phyloP scores from a whole-genome alignment of 108 stramenopile genomes.

The Cylindrotheca fusiformis region DNA sequence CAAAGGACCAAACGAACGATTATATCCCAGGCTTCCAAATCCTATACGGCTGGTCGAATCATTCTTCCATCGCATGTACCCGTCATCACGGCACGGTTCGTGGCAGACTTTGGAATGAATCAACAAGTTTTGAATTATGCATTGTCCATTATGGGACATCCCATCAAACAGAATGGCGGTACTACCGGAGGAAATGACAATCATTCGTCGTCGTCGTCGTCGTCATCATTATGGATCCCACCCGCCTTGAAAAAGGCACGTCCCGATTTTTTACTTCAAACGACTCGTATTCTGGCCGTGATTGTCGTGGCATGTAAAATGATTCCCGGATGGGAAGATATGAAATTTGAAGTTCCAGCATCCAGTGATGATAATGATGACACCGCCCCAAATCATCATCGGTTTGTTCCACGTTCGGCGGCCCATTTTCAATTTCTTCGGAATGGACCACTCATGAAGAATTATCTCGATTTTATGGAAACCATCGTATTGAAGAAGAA shows the following conservation, averaged over 20 bases:
- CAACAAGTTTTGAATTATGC: conserved; percentile 50
- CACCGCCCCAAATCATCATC: background rate
- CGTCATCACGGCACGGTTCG: conserved; percentile 38
- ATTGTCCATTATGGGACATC: conserved; percentile 43
- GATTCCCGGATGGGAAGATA: conserved; percentile 46
- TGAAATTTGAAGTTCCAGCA: conserved; percentile 1
- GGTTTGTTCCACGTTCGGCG: background rate
- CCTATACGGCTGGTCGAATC: conserved; percentile 13
- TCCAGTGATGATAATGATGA: background rate
- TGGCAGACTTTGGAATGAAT: conserved; percentile 50
- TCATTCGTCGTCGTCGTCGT: too few species aligned
- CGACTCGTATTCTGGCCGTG: conserved; percentile 43
- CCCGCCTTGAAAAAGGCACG: conserved; percentile 22
- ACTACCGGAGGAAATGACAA: background rate
- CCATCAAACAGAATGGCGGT: background rate
- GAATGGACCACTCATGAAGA: conserved; percentile 21
- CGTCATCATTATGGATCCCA: conserved; percentile 37
- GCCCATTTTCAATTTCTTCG: background rate
- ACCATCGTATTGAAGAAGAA: conserved; percentile 24
- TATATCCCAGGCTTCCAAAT: background rate
- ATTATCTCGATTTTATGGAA: conserved; percentile 51
- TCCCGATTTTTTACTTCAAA: conserved; percentile 31
- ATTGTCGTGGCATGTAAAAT: conserved; percentile 57
- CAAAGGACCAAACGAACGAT: background rate
- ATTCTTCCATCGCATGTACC: conserved; percentile 36